phyloP scores from a whole-genome alignment of 129 eudicot species.

The Escallonia herrerae region DNA sequence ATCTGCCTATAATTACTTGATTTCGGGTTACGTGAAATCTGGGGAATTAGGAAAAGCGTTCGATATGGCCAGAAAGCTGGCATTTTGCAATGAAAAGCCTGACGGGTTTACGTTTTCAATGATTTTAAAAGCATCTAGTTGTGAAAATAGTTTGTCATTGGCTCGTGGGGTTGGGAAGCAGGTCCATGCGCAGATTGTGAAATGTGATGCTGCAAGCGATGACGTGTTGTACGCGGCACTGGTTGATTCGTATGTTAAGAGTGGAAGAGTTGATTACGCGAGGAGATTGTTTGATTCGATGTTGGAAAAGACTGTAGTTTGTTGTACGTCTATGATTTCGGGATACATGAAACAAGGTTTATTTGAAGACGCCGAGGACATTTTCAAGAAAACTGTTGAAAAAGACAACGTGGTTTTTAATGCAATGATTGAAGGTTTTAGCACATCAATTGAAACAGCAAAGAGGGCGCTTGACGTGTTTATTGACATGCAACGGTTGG shows the following conservation, averaged over 20 bases:
- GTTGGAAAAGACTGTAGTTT: slow-evolving; percentile 63
- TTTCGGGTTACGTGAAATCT: slow-evolving; percentile 51
- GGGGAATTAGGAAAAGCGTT: slow-evolving; percentile 40
- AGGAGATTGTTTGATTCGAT: slow-evolving; percentile 77
- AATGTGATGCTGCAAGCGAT: slow-evolving; percentile 51
- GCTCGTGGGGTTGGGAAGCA: slow-evolving; percentile 42
- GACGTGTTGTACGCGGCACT: slow-evolving; percentile 69
- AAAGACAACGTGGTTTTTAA: slow-evolving; percentile 89
- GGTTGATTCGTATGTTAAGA: slow-evolving; percentile 76
- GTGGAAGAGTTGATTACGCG: slow-evolving; percentile 54
- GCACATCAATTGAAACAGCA: slow-evolving; percentile 63
- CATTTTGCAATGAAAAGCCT: slow-evolving; percentile 39
- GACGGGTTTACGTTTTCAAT: slow-evolving; percentile 78
- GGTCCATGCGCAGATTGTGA: slow-evolving; percentile 78
- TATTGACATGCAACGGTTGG: slow-evolving; percentile 61
- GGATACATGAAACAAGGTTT: slow-evolving; percentile 72
- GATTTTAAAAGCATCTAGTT: slow-evolving; percentile 64
- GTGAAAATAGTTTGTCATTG: slow-evolving; percentile 10
- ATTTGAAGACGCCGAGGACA: slow-evolving; percentile 59
- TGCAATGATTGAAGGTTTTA: slow-evolving; percentile 98
- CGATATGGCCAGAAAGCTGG: slow-evolving; percentile 42
- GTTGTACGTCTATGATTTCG: slow-evolving; percentile 74
- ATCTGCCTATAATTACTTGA: slow-evolving; percentile 76
- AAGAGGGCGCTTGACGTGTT: slow-evolving; percentile 58
- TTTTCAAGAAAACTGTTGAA: slow-evolving; percentile 44